These are phyloP conservation scores for Effrenium voratum DNA, from an alignment of 73 alveolate species.

Conservation along the genomic window DNA sequence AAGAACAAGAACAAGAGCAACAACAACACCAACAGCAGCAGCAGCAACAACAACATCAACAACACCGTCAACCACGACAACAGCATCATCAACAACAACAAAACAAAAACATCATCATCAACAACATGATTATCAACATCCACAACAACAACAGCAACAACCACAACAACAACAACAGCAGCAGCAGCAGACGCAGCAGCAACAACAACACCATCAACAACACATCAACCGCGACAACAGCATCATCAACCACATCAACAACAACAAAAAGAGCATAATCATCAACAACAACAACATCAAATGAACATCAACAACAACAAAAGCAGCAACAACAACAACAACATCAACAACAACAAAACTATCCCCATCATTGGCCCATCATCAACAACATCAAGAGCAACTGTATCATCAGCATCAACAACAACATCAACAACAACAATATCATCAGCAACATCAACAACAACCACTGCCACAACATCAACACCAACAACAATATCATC, in stretches of 20 bases:
- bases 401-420: too few relatives aligned
- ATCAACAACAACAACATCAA: constrained; percentile 44
- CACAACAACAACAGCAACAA: constrained; percentile 14
- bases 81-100: constrained; percentile 21
- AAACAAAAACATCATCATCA: constrained; percentile 22
- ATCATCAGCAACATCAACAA: too few relatives aligned
- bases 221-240: constrained; percentile 7
- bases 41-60: background rate
- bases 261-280: constrained; percentile 11
- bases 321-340: constrained; percentile 11
- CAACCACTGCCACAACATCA: too few relatives aligned
- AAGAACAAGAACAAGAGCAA: background rate
- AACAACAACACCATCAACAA: constrained; percentile 15
- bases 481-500: too few relatives aligned
- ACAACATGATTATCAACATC: constrained; percentile 10
- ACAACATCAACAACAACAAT: too few relatives aligned
- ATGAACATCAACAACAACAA: constrained; percentile 9
- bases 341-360: background rate
- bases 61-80: background rate
- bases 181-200: background rate
- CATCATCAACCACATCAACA: constrained; percentile 14
- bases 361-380: constrained; percentile 15
- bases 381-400: background rate
- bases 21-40: background rate
- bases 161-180: background rate